These are phyloP conservation scores for Cyclostephanos invisitatus DNA, from an alignment of 108 stramenopile genomes.

Conservation along the genomic window DNA sequence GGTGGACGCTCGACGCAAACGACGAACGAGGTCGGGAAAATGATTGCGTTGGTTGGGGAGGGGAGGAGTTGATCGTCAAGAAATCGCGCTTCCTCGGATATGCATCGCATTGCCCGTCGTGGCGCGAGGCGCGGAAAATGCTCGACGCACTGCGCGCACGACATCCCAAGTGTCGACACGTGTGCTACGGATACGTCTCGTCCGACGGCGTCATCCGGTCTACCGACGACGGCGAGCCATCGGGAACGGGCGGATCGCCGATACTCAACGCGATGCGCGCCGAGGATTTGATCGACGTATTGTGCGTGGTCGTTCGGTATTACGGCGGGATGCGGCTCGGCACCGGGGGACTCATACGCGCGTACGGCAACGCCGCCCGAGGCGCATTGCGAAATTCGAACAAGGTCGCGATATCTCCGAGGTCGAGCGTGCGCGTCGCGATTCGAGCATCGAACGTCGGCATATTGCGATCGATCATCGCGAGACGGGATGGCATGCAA, in stretches of 20 bases:
- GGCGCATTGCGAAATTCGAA: conserved; percentile 62
- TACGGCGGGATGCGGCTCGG: conserved; percentile 87
- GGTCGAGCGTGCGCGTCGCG: conserved; percentile 31
- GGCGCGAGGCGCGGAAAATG: conserved; percentile 63
- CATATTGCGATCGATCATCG: conserved; percentile 53
- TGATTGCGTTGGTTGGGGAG: no score
- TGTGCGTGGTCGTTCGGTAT: conserved; percentile 82
- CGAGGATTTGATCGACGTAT: conserved; percentile 64
- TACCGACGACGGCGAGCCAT: conserved; percentile 87
- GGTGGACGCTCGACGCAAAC: no score
- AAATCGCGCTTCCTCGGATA: conserved; percentile 83
- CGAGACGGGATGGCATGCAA: conserved; percentile 46
- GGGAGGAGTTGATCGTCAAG: conserved; percentile 72
- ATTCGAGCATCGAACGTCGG: conserved; percentile 34
- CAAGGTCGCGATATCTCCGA: conserved; percentile 56
- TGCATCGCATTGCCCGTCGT: conserved; percentile 60
- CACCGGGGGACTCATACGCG: conserved; percentile 86
- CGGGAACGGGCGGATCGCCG: conserved; percentile 79
- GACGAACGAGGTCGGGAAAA: no score
- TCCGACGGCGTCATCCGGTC: conserved; percentile 27
- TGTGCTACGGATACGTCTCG: conserved; percentile 69
- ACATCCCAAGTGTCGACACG: conserved; percentile 84
- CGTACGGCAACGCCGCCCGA: conserved; percentile 77
- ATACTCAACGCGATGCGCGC: conserved; percentile 78
- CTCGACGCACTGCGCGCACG: conserved; percentile 52